These are phyloP conservation scores for Daldinia sp. DNA, from an alignment of 2,329 filamentous ascomycete genomes.

Conservation along the genomic window DNA sequence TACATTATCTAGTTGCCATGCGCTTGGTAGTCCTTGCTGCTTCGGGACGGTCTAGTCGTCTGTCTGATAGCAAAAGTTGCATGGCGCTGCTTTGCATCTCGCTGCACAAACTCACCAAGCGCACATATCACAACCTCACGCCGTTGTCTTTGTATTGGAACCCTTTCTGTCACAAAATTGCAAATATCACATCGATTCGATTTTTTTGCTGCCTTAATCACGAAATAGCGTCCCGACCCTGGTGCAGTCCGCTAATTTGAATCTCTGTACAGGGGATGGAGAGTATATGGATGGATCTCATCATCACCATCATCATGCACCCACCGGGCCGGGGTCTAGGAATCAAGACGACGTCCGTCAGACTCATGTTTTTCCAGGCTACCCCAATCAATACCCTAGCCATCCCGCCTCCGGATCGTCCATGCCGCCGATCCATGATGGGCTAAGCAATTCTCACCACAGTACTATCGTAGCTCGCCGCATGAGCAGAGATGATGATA, in stretches of 20 bases:
- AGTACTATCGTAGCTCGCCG: constrained; percentile 52
- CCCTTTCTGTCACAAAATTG: constrained; percentile 47
- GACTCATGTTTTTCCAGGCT: constrained; percentile 55
- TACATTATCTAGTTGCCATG: constrained; percentile 67
- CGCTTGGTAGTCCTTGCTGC: constrained; percentile 51
- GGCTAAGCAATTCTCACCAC: constrained; percentile 55
- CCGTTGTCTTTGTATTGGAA: constrained; percentile 51
- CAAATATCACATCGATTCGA: constrained; percentile 47
- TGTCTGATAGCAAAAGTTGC: constrained; percentile 55
- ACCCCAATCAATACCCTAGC: constrained; percentile 53
- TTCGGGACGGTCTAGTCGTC: constrained; percentile 54
- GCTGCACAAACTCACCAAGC: constrained; percentile 55
- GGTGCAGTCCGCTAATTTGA: constrained; percentile 49
- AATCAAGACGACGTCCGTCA: constrained; percentile 68
- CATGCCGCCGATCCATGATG: constrained; percentile 54
- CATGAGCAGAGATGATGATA: constrained; percentile 57
- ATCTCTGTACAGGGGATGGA: constrained; percentile 66
- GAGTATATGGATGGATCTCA: constrained; percentile 73
- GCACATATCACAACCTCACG: constrained; percentile 55
- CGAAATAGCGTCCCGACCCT: constrained; percentile 35
- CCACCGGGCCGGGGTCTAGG: constrained; percentile 62
- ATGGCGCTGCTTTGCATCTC: constrained; percentile 54
- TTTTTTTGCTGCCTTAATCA: constrained; percentile 43
- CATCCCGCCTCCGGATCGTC: constrained; percentile 58
- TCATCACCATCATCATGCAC: constrained; percentile 74